Evolutionary conservation across 2,329 filamentous ascomycete species (phyloP), one percentile per base, ranked within the genome.

Genomic region (Trichoderma oligosporum): DNA sequence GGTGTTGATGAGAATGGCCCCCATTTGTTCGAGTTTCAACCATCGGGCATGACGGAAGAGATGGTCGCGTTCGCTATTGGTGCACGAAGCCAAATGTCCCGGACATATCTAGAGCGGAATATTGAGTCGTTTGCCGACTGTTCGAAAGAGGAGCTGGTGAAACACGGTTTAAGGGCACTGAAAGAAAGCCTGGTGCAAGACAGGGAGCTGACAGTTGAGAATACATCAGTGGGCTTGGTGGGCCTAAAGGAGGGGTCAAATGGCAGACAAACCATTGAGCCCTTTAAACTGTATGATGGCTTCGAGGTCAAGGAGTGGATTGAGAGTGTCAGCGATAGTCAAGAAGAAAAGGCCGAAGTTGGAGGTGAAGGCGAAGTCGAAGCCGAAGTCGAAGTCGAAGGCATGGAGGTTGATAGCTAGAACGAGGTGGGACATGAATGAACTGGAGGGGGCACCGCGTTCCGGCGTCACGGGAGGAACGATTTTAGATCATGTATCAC

Each of bases 11-110:
- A 96, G 69, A 86, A 87, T 47, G 94, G 94, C 25, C 91, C 94
- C 36, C 94, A 99, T 77, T 83, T 99, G 62, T 99, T 96, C 76
- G 94, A 99, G 76, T 99, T 99, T 81, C 93, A 97, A 77, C 94
- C 94, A 9, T 90, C 85, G 55, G 94, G 94, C 46, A 88, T 97
- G 82, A 97, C 91, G 67, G 89, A 97, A 71, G 94, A 99, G 82
- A 97, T 97, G 91, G 73, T 89, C 48, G 94, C 94, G 22, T 97
- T 93, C 71, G 93, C 92, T 59, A 99, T 99, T 72, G 94, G 94
- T 53, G 94, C 94, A 46, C 83, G 94, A 66, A 94, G 88, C 73
- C 94, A 99, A 79, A 97, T 97, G 91, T 94, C 94, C 22, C 82
- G 94, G 69, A 99, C 94, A 62, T 99, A 99, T 75, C 80, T 99